Evolutionary conservation across 225 moss, liverwort and hornwort species (phyloP).

Genomic region (Polytrichum commune): DNA sequence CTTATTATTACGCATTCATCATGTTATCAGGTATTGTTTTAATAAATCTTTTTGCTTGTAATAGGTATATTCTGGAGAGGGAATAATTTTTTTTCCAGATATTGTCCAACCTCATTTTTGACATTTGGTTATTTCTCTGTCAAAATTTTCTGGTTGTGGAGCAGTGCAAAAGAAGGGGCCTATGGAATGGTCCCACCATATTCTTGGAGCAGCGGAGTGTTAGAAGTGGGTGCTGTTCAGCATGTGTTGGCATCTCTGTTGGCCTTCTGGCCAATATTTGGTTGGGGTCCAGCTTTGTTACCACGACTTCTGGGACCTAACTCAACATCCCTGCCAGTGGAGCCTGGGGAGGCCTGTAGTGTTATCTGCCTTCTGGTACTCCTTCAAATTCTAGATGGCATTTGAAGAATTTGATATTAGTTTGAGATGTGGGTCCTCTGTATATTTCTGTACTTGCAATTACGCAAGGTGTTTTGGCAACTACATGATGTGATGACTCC

Average conservation of each 20-base stretch:
- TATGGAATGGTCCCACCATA: slow-evolving; percentile 82
- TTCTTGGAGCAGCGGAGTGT: slow-evolving; percentile 75
- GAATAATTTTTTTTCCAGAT: no score
- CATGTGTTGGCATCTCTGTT: slow-evolving; percentile 90
- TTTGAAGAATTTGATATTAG: no score
- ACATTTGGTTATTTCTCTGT: no score
- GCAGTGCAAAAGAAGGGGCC: slow-evolving; percentile 75
- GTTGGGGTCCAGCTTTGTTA: slow-evolving; percentile 82
- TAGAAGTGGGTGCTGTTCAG: slow-evolving; percentile 74
- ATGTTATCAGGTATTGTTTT: slow-evolving; percentile 54
- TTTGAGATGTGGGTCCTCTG: no score
- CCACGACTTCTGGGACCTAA: slow-evolving; percentile 71
- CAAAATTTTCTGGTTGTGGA: slow-evolving; percentile 12
- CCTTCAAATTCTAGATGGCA: background rate
- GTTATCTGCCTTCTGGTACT: slow-evolving; percentile 71
- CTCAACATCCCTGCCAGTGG: slow-evolving; percentile 61
- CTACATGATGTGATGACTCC: no score
- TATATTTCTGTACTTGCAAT: background rate
- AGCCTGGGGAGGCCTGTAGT: slow-evolving; percentile 86
- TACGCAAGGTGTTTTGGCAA: no score
- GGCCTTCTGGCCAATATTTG: slow-evolving; percentile 84
- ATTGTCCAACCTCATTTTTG: no score
- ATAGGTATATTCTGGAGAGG: no score
- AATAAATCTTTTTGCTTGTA: background rate
- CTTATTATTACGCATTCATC: slow-evolving; percentile 73